A percentile compares a stretch with the other conserved stretches of the same genome.
Evolutionary conservation across 148 eudicot genomes (phyloP).

Genomic region (Chenopodium album): DNA sequence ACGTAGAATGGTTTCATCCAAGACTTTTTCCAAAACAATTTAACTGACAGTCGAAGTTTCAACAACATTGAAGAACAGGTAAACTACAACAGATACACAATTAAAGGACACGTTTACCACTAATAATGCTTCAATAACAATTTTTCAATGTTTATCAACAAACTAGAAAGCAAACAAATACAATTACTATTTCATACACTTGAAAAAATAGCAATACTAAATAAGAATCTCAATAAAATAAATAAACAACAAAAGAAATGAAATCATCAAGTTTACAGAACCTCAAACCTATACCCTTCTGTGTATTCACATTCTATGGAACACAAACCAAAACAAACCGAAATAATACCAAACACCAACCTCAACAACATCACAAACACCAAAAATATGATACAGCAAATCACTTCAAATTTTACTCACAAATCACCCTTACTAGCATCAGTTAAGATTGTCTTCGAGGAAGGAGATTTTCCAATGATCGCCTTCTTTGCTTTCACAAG

Average conservation of each 20-base stretch:
- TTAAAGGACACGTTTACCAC: not conserved
- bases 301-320: slow-evolving; percentile 37
- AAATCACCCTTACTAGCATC: slow-evolving; percentile 56
- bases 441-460: slow-evolving; percentile 49
- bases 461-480: slow-evolving; percentile 75
- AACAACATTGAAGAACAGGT: not conserved
- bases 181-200: slow-evolving; percentile 13
- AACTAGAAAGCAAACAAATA: slow-evolving; percentile 19
- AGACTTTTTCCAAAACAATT: too few species aligned
- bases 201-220: slow-evolving; percentile 17
- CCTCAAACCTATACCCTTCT: slow-evolving; percentile 33
- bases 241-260: slow-evolving; percentile 11
- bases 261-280: slow-evolving; percentile 25
- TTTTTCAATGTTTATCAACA: slow-evolving; percentile 20
- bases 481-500: slow-evolving; percentile 89
- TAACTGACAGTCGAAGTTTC: not conserved
- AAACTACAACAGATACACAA: not conserved
- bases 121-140: slow-evolving; percentile 25
- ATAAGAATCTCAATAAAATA: slow-evolving; percentile 31
- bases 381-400: slow-evolving; percentile 29
- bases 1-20: too few species aligned
- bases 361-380: slow-evolving; percentile 20
- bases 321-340: slow-evolving; percentile 18
- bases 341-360: slow-evolving; percentile 14
- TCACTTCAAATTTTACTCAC: slow-evolving; percentile 29